Evolutionary conservation across 768 basidiomycete species (phyloP), one percentile per base, ranked within the genome.

Genomic region (Tephrocybe sp.): DNA sequence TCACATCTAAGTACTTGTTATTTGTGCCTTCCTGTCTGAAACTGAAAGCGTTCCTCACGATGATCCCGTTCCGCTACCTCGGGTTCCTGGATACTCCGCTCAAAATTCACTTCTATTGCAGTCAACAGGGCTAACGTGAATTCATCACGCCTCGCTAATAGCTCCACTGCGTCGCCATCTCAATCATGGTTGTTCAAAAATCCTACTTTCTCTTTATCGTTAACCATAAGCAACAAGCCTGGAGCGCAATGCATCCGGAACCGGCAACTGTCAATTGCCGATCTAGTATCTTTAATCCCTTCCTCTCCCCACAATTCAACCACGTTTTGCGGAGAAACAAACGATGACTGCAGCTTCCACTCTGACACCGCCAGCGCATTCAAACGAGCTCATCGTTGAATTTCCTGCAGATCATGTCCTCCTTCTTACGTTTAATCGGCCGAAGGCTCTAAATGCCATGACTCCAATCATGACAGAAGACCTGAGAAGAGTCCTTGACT

Each of bases 371-470:
- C 65, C 61, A 12, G 59, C 61, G 3, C 71, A 71, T 49, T 76
- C 74, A 12, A 57, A 61, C 20, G 61, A 72, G 54, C 61, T 77
- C 54, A 61, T 61, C 31, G 68, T 75, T 30, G 59, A 68, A 0
- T 69, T 75, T 45, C 75, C 74, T 2, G 60, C 54, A 7, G 66
- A 69, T 1, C 73, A 74, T 62, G 66, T 75, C 9, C 56, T 75
- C 20, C 64, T 72, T 33, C 61, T 76, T 43, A 70, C 69, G 1
- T 61, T 76, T 52, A 92, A 92, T 67, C 76, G 89, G 6, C 89
- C 89, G 0, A 72, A 74, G 47, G 64, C 75, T 5, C 77, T 89
- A 62, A 92, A 94, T 60, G 88, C 92, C 1, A 79, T 93, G 74
- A 81, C 82, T 0, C 77, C 79, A 6, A 69, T 65, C 5, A 82